Evolutionary conservation across 306 rosid species (phyloP).

Genomic region (Cicer chorassanicum): DNA sequence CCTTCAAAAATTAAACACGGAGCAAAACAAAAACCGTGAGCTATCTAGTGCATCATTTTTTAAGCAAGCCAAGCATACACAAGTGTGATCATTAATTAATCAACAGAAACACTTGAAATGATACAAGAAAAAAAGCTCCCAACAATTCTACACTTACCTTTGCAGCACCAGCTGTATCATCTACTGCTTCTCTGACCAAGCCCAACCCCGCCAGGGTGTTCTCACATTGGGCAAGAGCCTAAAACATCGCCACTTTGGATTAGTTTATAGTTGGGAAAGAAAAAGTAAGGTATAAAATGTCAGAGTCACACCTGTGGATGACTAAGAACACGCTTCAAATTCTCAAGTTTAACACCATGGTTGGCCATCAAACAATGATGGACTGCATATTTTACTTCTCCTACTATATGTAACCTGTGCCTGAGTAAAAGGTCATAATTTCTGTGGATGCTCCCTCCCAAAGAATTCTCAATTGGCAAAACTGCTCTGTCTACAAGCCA

Average conservation of each 20-base stretch:
- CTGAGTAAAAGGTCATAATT: constrained; percentile 94
- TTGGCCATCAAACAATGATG: constrained; percentile 91
- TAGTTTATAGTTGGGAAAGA: constrained; percentile 34
- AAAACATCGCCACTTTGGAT: constrained; percentile 41
- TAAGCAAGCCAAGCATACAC: neutral
- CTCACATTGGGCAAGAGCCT: constrained; percentile 99
- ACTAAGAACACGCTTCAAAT: constrained; percentile 84
- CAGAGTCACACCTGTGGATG: constrained; percentile 78
- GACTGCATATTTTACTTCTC: constrained; percentile 93
- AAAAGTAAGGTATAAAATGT: constrained; percentile 31
- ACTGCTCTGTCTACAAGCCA: constrained; percentile 99
- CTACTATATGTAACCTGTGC: constrained; percentile 90
- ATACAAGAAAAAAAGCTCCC: constrained; percentile 33
- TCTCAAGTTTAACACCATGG: constrained; percentile 73
- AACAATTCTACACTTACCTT: constrained; percentile 62
- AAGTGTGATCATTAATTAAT: constrained; percentile 8
- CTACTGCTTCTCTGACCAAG: constrained; percentile 89
- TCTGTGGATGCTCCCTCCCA: constrained; percentile 98
- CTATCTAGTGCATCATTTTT: constrained; percentile 2
- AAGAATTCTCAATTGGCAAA: constrained; percentile 92
- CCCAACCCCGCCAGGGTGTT: constrained; percentile 73
- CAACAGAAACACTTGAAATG: constrained; percentile 32
- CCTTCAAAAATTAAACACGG: neutral
- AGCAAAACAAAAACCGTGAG: constrained; percentile 5
- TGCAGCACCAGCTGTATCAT: constrained; percentile 98